Percentiles rank a stretch among this genome's conserved stretches.
These are phyloP conservation scores for Scheffersomyces cryptocercus DNA, from an alignment of 1,139 yeast genomes.

Conservation along the genomic window DNA sequence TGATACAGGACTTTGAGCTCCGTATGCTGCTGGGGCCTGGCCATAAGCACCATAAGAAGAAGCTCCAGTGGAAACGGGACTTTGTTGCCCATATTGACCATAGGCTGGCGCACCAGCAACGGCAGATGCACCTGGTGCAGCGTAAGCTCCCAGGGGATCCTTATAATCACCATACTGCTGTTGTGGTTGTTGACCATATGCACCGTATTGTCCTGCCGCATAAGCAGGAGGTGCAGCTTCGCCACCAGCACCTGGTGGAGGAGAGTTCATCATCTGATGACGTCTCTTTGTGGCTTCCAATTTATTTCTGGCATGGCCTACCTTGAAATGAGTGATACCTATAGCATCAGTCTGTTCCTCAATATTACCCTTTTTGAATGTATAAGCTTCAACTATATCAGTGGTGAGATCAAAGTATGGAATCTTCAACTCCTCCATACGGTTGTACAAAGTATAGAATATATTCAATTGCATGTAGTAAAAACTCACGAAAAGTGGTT, in stretches of 20 bases:
- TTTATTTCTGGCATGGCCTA: slow-evolving; percentile 84
- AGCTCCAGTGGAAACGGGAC: slow-evolving; percentile 19
- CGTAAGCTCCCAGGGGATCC: slow-evolving; percentile 13
- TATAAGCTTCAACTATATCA: slow-evolving; percentile 81
- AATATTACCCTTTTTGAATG: slow-evolving; percentile 80
- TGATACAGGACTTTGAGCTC: slow-evolving; percentile 12
- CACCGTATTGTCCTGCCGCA: background rate
- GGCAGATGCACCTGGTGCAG: slow-evolving; percentile 11
- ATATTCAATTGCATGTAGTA: slow-evolving; percentile 98
- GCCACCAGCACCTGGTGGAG: slow-evolving; percentile 33
- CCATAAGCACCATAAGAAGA: slow-evolving; percentile 12
- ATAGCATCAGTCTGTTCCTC: slow-evolving; percentile 88
- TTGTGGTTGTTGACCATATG: slow-evolving; percentile 14
- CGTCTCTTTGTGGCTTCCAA: slow-evolving; percentile 80
- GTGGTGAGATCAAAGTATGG: slow-evolving; percentile 87
- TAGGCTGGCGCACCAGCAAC: slow-evolving; percentile 23
- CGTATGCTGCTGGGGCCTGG: slow-evolving; percentile 14
- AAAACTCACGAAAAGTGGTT: slow-evolving; percentile 88
- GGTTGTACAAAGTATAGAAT: slow-evolving; percentile 84
- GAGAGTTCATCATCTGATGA: slow-evolving; percentile 51
- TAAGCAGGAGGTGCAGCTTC: slow-evolving; percentile 1
- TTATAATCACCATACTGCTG: slow-evolving; percentile 24
- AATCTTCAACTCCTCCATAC: slow-evolving; percentile 94
- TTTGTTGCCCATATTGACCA: slow-evolving; percentile 17
- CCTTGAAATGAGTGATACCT: slow-evolving; percentile 83